phyloP scores from a whole-genome alignment of 2,329 filamentous ascomycete species.

The Hypomyces perniciosus region DNA sequence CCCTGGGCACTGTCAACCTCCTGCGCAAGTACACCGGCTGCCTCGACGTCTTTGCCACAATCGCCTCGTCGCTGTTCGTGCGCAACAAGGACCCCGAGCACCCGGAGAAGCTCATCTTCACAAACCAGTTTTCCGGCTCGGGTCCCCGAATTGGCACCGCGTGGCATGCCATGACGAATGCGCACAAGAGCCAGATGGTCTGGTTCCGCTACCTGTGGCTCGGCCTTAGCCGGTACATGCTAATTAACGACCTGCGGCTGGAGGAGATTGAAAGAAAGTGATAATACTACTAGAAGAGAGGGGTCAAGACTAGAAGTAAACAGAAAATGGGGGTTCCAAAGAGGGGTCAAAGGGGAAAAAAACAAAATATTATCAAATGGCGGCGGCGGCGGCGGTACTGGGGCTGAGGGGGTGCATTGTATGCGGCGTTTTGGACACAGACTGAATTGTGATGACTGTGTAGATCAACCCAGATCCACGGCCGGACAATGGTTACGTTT shows the following conservation, averaged over 20 bases:
- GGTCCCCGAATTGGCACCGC: constrained; percentile 48
- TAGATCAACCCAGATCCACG: constrained; percentile 2
- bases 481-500: constrained; percentile 5
- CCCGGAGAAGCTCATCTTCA: constrained; percentile 59
- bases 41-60: constrained; percentile 67
- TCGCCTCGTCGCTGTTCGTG: constrained; percentile 48
- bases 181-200: constrained; percentile 92
- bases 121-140: constrained; percentile 61
- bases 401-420: constrained; percentile 2
- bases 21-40: constrained; percentile 76
- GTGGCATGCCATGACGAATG: constrained; percentile 80
- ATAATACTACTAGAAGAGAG: neutral
- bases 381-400: neutral
- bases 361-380: too few species aligned
- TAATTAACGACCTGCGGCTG: constrained; percentile 76
- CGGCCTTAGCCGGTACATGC: constrained; percentile 84
- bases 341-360: too few species aligned
- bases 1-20: constrained; percentile 66
- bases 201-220: constrained; percentile 99
- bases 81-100: constrained; percentile 31
- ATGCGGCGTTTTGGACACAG: constrained; percentile 8
- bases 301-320: too few species aligned
- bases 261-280: constrained; percentile 27
- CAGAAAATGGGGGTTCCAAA: neutral
- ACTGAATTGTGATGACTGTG: neutral